Evolutionary conservation across 1,284 basidiomycete species (phyloP), one percentile per base, ranked within the genome.

Genomic region (Leccinum griseonigrum): DNA sequence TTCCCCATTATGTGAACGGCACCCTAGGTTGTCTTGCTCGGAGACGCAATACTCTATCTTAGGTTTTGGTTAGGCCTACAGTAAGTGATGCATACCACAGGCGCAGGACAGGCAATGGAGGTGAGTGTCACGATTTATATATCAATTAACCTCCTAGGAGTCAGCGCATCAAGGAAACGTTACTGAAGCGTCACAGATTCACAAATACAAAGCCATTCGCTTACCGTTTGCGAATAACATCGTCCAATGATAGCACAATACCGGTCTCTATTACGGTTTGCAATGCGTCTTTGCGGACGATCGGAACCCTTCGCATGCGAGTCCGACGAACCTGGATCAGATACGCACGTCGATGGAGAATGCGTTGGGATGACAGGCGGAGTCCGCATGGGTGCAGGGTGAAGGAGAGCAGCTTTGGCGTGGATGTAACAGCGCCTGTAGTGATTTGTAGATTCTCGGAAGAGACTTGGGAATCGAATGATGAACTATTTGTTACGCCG

Each of bases 91-190:
- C 34, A 64, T 26, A n/a, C 26, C 31, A 3, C 48, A 72, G 75
- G 75, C 5, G 75, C 75, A 3, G 69, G 69, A 22, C 74, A 70
- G 53, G 70, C 72, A 22, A 71, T 76, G 9, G 73, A 76, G 64
- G 75, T 76, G 38, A 1, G 61, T 36, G 34, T 36, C 34, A 36
- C 34, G 13, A 36, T 36, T 36, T 9, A 11, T 3, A 51, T 34
- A 7, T 54, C 3, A 4, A 51, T 1, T 67, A 74, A 51, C 22
- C 22, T 22, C 22, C 22, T 22, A 22, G 22, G 65, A 68, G 1
- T 60, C 63, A 1, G 66, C 71, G 4, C 68, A 68, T 22, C 56
- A 26, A 22, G 58, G 59, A 3, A 71, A 66, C 31, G 58, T 74
- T 0, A 32, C 60, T 7, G 67, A 69, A 0, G 72, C 70, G 2